Base-by-base conservation (phyloP, 192 early-diverging fungal genomes). In the Backusella psychrophila region DNA sequence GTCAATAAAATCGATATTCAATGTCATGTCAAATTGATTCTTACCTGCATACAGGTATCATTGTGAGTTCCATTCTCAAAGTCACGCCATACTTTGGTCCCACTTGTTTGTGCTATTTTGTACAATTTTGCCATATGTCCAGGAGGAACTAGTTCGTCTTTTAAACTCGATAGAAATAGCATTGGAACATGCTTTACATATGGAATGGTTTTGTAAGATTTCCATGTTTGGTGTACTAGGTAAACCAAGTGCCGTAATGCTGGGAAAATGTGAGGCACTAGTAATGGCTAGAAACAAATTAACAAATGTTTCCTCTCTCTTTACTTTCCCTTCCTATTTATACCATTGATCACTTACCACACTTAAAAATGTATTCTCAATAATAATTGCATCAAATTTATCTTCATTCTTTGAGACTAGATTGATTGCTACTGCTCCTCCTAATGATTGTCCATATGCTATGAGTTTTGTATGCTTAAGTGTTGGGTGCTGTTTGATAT, bases 351-450 rank as follows among this genome's bases (percentile, higher is more conserved):
- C 69, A 46, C 77, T 84, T 91, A 93, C 93, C 77, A 99, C 80
- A 39, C 90, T 95, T 66, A 94, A 75, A 82, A 99, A 99, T 0
- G 96, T 98, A 87, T 99, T 99, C 81, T 99, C 97, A 26, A 99
- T 79, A 42, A 99, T 92, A 15, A 98, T 73, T 35, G 91, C 97
- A 17, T 89, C 84, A 67, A 99, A 91, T 73, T 85, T 85, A 52
- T 90, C 87, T 77, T 95, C 88, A 77, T 97, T 91, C 72, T 87
- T 84, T 0, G 95, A 88, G 3, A 96, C 96, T 44, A 94, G 80
- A 77, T 95, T 87, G 69, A 98, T 94, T 9, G 96, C 95, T 31
- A 98, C 97, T 19, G 98, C 96, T 7, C 98, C 98, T 44, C 98
- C 98, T 59, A 99, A 89, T 17, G 94, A 96, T 82, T 99, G 98